A percentile compares a stretch with the other conserved stretches of the same genome.
Evolutionary conservation across 2,329 filamentous ascomycete genomes (phyloP).

Genomic region (Tolypocladium cylindrosporum): DNA sequence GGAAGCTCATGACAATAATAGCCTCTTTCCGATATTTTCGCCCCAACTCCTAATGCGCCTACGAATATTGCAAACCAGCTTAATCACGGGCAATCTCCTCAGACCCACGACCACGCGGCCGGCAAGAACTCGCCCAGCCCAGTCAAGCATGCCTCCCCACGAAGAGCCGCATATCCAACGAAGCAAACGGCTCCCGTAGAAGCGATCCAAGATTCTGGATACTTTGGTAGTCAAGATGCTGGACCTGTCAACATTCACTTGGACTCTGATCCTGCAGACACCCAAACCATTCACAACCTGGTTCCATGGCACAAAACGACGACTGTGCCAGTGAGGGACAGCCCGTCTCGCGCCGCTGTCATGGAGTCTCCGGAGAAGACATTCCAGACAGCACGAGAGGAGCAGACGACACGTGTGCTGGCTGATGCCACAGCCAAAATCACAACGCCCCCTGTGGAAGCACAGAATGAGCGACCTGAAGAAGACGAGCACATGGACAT

Average conservation of each 20-base stretch:
- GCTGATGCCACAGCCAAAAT: constrained; percentile 2
- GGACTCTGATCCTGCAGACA: constrained; percentile 11
- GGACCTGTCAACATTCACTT: constrained; percentile 14
- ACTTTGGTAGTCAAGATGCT: constrained; percentile 54
- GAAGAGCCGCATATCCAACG: constrained; percentile 19
- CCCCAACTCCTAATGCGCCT: constrained; percentile 42
- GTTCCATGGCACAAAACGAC: constrained; percentile 7
- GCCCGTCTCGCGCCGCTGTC: constrained; percentile 15
- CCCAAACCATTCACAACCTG: constrained; percentile 9
- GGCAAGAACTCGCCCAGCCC: constrained; percentile 20
- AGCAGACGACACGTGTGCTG: constrained; percentile 23
- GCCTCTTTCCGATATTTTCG: constrained; percentile 52
- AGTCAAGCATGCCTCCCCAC: constrained; percentile 21
- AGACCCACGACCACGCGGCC: constrained; percentile 46
- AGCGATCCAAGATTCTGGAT: constrained; percentile 51
- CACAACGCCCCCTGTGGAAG: neutral
- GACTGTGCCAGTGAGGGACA: constrained; percentile 9
- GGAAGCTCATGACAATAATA: constrained; percentile 28
- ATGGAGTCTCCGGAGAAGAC: constrained; percentile 23
- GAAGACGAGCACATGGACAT: neutral
- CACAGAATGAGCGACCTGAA: neutral
- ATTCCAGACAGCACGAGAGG: constrained; percentile 34
- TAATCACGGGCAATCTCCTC: constrained; percentile 42
- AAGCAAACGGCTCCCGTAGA: constrained; percentile 13
- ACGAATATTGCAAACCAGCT: constrained; percentile 41